These are phyloP conservation scores for Cytospora mali DNA, from an alignment of 2,329 filamentous ascomycete genomes.

Conservation along the genomic window DNA sequence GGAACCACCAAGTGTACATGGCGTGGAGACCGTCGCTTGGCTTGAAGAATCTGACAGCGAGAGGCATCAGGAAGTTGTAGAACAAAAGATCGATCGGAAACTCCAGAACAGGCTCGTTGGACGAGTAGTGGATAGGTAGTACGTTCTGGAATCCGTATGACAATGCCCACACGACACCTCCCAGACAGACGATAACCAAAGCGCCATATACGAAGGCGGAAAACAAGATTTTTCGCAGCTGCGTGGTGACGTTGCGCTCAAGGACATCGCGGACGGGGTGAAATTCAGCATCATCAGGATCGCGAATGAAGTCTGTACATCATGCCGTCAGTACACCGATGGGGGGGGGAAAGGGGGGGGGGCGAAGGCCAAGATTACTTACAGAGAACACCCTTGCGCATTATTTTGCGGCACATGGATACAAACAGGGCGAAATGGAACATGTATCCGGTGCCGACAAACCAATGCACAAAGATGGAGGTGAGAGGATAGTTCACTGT, in stretches of 20 bases:
- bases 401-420: constrained; percentile 97
- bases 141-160: constrained; percentile 68
- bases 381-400: constrained; percentile 93
- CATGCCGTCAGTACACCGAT: constrained; percentile 36
- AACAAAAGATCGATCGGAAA: constrained; percentile 94
- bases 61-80: constrained; percentile 94
- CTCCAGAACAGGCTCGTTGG: constrained; percentile 87
- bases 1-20: constrained; percentile 97
- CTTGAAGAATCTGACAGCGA: constrained; percentile 81
- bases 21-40: constrained; percentile 81
- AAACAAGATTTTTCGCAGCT: constrained; percentile 94
- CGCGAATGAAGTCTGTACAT: constrained; percentile 82
- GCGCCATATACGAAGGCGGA: constrained; percentile 95
- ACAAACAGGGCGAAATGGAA: constrained; percentile 99
- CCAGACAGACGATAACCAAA: constrained; percentile 87
- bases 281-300: constrained; percentile 97
- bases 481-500: constrained; percentile 79
- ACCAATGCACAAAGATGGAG: constrained; percentile 97
- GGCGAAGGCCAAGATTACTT: constrained; percentile 43
- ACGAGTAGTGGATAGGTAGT: constrained; percentile 90
- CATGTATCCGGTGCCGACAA: constrained; percentile 98
- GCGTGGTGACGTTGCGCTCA: constrained; percentile 87
- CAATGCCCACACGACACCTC: constrained; percentile 94
- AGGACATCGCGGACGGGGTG: constrained; percentile 96
- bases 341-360: background rate